These are phyloP conservation scores for Talaromyces sp. DNA, from an alignment of 2,329 filamentous ascomycete species.

Conservation along the genomic window DNA sequence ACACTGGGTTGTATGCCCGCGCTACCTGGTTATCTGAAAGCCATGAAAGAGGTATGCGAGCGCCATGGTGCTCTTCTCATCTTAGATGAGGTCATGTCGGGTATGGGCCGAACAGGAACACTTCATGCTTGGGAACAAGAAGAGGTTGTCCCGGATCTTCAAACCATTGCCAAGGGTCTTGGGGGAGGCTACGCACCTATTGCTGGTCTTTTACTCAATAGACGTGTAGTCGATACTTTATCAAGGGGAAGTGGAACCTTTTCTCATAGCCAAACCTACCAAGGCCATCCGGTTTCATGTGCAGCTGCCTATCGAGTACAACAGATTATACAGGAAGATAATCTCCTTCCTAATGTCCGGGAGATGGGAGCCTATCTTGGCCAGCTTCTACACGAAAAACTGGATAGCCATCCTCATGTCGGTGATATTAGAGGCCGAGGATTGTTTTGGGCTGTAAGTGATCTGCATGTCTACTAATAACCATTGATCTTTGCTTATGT, in stretches of 20 bases:
- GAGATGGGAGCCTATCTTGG: slow-evolving; percentile 34
- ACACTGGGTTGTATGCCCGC: slow-evolving; percentile 57
- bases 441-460: slow-evolving; percentile 56
- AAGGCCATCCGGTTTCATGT: slow-evolving; percentile 57
- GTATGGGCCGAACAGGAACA: slow-evolving; percentile 58
- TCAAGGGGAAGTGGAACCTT: slow-evolving; percentile 49
- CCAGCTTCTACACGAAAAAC: slow-evolving; percentile 44
- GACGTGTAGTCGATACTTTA: slow-evolving; percentile 51
- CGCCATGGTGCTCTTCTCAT: slow-evolving; percentile 57
- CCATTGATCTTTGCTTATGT: slow-evolving; percentile 3
- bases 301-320: slow-evolving; percentile 56
- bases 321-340: slow-evolving; percentile 53
- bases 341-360: slow-evolving; percentile 49
- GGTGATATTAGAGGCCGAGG: slow-evolving; percentile 59
- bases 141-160: slow-evolving; percentile 57
- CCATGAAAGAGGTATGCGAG: slow-evolving; percentile 57
- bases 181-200: slow-evolving; percentile 58
- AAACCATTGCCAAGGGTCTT: slow-evolving; percentile 61
- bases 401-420: slow-evolving; percentile 50
- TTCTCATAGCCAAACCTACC: slow-evolving; percentile 61
- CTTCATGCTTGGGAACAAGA: slow-evolving; percentile 61
- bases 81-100: slow-evolving; percentile 56
- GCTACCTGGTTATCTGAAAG: slow-evolving; percentile 58
- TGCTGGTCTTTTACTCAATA: slow-evolving; percentile 54
- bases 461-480: background rate